Conservation (phyloP, 2,329 filamentous ascomycete genomes). For the Fonsecaea nubica region DNA sequence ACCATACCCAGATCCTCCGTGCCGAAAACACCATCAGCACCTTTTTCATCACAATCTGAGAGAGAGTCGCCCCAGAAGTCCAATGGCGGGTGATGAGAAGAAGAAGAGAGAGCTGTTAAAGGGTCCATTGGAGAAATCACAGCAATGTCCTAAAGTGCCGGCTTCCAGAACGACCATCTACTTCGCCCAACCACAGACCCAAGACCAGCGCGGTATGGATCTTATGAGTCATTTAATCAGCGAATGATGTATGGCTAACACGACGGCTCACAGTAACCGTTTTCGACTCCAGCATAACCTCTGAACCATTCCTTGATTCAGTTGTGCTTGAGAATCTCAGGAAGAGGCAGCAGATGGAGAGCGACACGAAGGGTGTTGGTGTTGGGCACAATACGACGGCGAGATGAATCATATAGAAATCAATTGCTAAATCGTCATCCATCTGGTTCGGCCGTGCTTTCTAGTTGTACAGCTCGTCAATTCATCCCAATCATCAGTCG, state of each 20-base stretch:
- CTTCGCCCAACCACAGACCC: slow-evolving; percentile 30
- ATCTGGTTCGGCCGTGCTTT: slow-evolving; percentile 20
- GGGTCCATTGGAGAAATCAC: slow-evolving; percentile 31
- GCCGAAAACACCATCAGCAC: slow-evolving; percentile 1
- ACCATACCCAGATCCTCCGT: neutral
- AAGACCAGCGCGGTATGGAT: slow-evolving; percentile 36
- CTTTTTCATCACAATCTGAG: neutral
- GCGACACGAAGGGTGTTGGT: neutral
- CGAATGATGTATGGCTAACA: slow-evolving; percentile 18
- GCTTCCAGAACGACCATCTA: slow-evolving; percentile 23
- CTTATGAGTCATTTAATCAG: slow-evolving; percentile 20
- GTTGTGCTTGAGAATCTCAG: slow-evolving; percentile 44
- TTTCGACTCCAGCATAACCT: slow-evolving; percentile 44
- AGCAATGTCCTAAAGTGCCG: slow-evolving; percentile 19
- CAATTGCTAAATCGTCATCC: slow-evolving; percentile 14
- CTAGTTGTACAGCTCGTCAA: slow-evolving; percentile 34
- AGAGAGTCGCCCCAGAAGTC: neutral
- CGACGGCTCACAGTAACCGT: slow-evolving; percentile 40
- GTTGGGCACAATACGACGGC: slow-evolving; percentile 1
- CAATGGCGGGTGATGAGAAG: slow-evolving; percentile 25
- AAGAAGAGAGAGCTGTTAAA: slow-evolving; percentile 28
- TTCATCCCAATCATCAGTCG: slow-evolving; percentile 37
- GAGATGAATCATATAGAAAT: slow-evolving; percentile 14
- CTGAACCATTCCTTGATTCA: slow-evolving; percentile 51
- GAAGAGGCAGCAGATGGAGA: slow-evolving; percentile 35